A percentile compares a stretch with the other conserved stretches of the same genome.
phyloP scores from a whole-genome alignment of 148 eudicot species.

The Camellia granthamiana region DNA sequence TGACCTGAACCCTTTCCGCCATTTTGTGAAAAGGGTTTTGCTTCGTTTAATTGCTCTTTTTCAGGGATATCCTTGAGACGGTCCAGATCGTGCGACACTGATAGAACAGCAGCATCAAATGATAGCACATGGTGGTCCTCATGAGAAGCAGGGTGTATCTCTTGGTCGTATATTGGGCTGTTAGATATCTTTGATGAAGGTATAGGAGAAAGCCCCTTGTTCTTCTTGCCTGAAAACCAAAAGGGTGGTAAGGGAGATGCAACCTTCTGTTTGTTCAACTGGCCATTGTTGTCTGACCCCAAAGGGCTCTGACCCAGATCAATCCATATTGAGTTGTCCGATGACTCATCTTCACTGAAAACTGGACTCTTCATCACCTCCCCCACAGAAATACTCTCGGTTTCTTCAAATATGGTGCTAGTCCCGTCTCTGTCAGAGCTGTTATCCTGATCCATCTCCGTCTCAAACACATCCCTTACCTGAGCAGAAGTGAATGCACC shows the following conservation, averaged over 20 bases:
- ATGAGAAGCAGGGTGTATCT: constrained; percentile 16
- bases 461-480: constrained; percentile 86
- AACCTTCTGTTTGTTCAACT: constrained; percentile 42
- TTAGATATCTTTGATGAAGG: constrained; percentile 36
- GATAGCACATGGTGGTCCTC: constrained; percentile 59
- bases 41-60: constrained; percentile 32
- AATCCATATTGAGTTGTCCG: constrained; percentile 94
- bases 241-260: constrained; percentile 64
- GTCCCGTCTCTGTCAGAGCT: constrained; percentile 82
- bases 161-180: constrained; percentile 60
- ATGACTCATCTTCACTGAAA: constrained; percentile 93
- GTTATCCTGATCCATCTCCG: constrained; percentile 82
- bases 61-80: constrained; percentile 51
- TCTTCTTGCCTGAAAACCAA: constrained; percentile 65
- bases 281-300: constrained; percentile 59
- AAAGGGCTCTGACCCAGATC: constrained; percentile 93
- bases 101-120: constrained; percentile 87
- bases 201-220: constrained; percentile 61
- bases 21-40: constrained; percentile 20
- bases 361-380: constrained; percentile 96
- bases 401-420: constrained; percentile 90
- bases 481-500: constrained; percentile 88
- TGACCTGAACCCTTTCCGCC: constrained; percentile 16
- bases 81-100: constrained; percentile 70
- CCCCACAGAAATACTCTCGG: constrained; percentile 80